Base-by-base conservation (phyloP, 202 grass and related monocot species). In the Cymbopogon flexuosus region DNA sequence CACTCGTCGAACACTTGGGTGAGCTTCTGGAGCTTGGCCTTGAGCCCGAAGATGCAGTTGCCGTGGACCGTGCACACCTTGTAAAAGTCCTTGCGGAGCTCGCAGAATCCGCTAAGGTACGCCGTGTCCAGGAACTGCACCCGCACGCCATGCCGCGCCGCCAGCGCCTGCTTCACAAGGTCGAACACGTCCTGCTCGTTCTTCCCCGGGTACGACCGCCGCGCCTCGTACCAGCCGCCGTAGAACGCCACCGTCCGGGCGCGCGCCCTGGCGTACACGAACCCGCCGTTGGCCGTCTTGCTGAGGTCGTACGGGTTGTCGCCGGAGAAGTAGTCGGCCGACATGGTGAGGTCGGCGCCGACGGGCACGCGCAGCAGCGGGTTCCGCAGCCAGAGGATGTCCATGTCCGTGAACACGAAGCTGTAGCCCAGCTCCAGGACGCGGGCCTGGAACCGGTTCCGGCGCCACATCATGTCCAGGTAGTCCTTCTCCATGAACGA, bases 401-500 rank as follows among this genome's bases (percentile, higher is more conserved):
- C 87, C 54, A 40, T 9, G 37, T 40, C 49, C 18, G 92, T 84
- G 84, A 88, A 91, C 6, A 91, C 70, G 46, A 94, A 91, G 73
- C 65, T 87, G 84, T 87, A 94, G 77, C 92, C 92, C 9, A 94
- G 79, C 74, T 91, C 34, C 8, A 94, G 67, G 75, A 94, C 21
- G 16, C 35, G 79, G 19, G 68, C 49, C 36, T 85, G 84, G 70
- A 91, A 83, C 41, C 74, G 40, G 67, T 89, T 79, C 52, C 82
- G 46, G 31, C 31, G 74, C 92, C 91, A 90, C 79, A 88, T 86
- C 85, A 93, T 90, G 70, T 88, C 68, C 1, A 88, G 75, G 79
- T 93, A 93, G 27, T 88, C 84, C 78, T 84, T 80, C 24, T 34
- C 36, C 79, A 90, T 93, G 83, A 24, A 90, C 16, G 34, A 0